These are phyloP conservation scores for Lyophyllum decastes DNA, from an alignment of 768 basidiomycete species.

Conservation along the genomic window DNA sequence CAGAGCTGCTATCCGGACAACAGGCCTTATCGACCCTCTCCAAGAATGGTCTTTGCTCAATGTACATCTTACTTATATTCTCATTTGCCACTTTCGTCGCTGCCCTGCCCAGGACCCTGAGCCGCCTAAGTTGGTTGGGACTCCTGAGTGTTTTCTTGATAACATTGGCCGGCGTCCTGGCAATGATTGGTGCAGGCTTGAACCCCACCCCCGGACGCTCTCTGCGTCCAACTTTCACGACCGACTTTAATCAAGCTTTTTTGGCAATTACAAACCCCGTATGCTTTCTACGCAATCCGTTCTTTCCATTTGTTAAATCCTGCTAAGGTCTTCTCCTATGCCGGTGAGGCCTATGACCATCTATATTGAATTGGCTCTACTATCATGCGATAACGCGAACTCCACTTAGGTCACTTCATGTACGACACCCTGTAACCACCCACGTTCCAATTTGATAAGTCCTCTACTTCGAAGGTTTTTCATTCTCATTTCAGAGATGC, in stretches of 20 bases:
- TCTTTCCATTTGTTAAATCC: background rate
- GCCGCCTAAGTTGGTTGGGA: slow-evolving; percentile 47
- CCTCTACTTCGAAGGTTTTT: slow-evolving; percentile 45
- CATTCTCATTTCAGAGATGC: slow-evolving; percentile 61
- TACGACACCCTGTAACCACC: slow-evolving; percentile 13
- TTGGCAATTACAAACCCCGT: slow-evolving; percentile 56
- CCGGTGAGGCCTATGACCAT: slow-evolving; percentile 31
- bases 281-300: slow-evolving; percentile 10
- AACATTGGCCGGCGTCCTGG: slow-evolving; percentile 44
- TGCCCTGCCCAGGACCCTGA: slow-evolving; percentile 49
- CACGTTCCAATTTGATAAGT: background rate
- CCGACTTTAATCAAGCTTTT: slow-evolving; percentile 49
- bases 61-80: slow-evolving; percentile 48
- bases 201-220: slow-evolving; percentile 44
- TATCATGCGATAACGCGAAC: background rate
- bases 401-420: slow-evolving; percentile 51
- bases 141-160: slow-evolving; percentile 44
- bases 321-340: slow-evolving; percentile 48
- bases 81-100: slow-evolving; percentile 40
- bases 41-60: slow-evolving; percentile 47
- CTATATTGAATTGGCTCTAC: too few relatives aligned
- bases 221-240: slow-evolving; percentile 36
- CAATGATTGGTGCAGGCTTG: slow-evolving; percentile 51
- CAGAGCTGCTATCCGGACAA: slow-evolving; percentile 51
- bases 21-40: slow-evolving; percentile 51